phyloP scores from a whole-genome alignment of 169 alveolate species.

The Eimeria falciformis region DNA sequence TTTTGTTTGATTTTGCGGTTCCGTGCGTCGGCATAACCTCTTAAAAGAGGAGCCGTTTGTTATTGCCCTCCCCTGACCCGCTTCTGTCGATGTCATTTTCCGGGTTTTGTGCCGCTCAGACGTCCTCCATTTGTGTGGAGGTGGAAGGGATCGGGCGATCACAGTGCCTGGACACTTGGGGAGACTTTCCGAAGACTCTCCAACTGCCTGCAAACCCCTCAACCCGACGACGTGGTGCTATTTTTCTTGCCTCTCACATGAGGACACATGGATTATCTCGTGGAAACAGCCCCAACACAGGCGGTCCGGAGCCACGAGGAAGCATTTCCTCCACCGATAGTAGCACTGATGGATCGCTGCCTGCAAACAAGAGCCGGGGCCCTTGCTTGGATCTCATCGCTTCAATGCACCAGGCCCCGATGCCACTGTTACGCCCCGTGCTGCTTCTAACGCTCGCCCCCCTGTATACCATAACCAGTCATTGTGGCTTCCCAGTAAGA shows the following conservation, averaged over 20 bases:
- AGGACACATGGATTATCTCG: background rate
- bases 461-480: conserved; percentile 38
- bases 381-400: conserved; percentile 52
- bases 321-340: background rate
- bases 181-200: conserved; percentile 47
- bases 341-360: background rate
- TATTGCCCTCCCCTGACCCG: no score
- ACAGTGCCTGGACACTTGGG: conserved; percentile 43
- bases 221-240: no score
- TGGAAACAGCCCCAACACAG: background rate
- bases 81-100: no score
- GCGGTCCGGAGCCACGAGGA: no score
- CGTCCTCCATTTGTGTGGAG: conserved; percentile 60
- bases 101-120: background rate
- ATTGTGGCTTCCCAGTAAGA: conserved; percentile 41
- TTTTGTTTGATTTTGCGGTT: no score
- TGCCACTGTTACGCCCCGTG: conserved; percentile 57
- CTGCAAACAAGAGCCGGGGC: background rate
- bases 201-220: background rate
- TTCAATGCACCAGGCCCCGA: conserved; percentile 16
- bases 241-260: background rate
- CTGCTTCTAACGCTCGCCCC: conserved; percentile 52
- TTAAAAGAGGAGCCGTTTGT: no score
- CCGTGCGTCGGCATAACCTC: no score
- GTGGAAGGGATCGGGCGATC: conserved; percentile 56